Evolutionary conservation across 169 alveolate genomes (phyloP), one percentile per base, ranked within the genome.

Genomic region (Condylostoma magnum): DNA sequence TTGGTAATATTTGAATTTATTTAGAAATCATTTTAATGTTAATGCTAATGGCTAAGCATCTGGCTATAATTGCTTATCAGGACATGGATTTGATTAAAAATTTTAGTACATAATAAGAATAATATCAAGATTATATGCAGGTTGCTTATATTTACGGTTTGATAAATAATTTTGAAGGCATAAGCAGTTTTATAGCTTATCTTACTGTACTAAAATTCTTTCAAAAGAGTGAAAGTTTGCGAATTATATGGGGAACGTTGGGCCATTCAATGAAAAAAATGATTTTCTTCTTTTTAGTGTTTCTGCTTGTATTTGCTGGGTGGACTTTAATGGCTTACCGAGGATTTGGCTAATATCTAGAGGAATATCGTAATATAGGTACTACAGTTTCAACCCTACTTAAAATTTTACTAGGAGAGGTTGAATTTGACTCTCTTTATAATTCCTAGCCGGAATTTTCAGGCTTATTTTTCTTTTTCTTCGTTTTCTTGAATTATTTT

Each of bases 241-340:
- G 33, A 25, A 33, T 63, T 44, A 63, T 63, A 3, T 63, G 73
- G 73, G 73, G 73, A 18, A 63, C 73, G 20, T 63, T 63, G 31
- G n/a, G 58, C 30, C 36, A 63, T 25, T 22, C 58, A 0, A 20
- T 63, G 2, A 28, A 46, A 28, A 1, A 31, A 34, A 20, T 63
- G 6, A 18, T 44, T 4, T 63, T 63, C 30, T 63, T 63, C 58
- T 63, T 63, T 43, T 43, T 46, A 22, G 73, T 63, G 8, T 63
- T 63, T 33, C 18, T 63, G 38, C 30, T 63, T 28, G 27, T 63
- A 10, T 38, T 63, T 28, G 18, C 33, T 20, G 73, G 73, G 15
- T 63, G 73, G 60, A 22, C 27, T 18, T 31, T 63, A 1, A 5
- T 63, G n/a, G 73, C 73, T 15, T 63, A 43, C 46, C 22, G 44